Percentiles rank a stretch among this genome's conserved stretches.
Evolutionary conservation across 1,284 basidiomycete species (phyloP).

Genomic region (Pisolithus thermaeus): DNA sequence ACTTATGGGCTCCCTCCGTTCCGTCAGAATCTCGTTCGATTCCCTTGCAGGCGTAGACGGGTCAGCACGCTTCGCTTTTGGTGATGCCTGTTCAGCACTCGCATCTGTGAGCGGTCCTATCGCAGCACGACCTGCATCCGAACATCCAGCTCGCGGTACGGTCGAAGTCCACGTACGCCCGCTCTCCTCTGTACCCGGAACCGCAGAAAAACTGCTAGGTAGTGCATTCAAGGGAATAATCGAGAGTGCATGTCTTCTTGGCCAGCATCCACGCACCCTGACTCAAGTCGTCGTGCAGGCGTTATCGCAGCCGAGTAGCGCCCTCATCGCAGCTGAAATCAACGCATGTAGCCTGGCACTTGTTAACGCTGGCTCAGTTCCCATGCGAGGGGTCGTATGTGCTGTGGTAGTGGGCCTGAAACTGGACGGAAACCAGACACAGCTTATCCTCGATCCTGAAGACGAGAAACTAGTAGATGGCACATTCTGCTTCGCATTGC

Average conservation of each 20-base stretch:
- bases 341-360: constrained; percentile 65
- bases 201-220: constrained; percentile 55
- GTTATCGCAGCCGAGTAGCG: constrained; percentile 26
- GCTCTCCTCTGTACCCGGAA: constrained; percentile 57
- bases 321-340: constrained; percentile 52
- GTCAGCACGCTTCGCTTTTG: constrained; percentile 28
- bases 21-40: constrained; percentile 23
- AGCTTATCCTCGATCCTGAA: constrained; percentile 48
- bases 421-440: constrained; percentile 12
- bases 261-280: constrained; percentile 59
- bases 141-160: constrained; percentile 64
- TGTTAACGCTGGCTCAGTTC: constrained; percentile 60
- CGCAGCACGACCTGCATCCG: constrained; percentile 57
- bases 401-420: constrained; percentile 52
- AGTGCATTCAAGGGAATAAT: constrained; percentile 48
- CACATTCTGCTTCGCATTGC: constrained; percentile 62
- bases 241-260: constrained; percentile 54
- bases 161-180: constrained; percentile 69
- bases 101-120: constrained; percentile 75
- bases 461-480: constrained; percentile 36
- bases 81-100: constrained; percentile 39
- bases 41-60: constrained; percentile 27
- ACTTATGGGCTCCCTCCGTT: not conserved
- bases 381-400: constrained; percentile 64
- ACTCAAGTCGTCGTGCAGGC: constrained; percentile 67